phyloP scores from a whole-genome alignment of 2,329 filamentous ascomycete genomes.

The Xylaria arbuscula region DNA sequence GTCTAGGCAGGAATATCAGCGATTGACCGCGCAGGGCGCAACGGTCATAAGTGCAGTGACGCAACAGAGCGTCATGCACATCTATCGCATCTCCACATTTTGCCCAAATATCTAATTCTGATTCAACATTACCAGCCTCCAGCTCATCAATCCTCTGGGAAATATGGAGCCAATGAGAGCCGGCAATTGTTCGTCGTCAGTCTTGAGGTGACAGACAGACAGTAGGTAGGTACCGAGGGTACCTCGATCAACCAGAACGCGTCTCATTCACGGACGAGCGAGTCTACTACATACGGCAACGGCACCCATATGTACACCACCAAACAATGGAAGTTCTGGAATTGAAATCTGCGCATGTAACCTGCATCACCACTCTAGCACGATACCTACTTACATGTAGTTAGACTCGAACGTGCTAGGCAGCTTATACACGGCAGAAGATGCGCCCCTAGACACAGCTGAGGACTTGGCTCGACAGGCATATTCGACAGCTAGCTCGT shows the following conservation, averaged over 20 bases:
- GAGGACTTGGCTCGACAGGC: constrained; percentile 31
- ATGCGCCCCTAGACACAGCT: constrained; percentile 10
- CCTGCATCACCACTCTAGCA: constrained; percentile 14
- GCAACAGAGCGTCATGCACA: constrained; percentile 39
- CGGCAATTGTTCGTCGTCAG: constrained; percentile 28
- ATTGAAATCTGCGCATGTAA: constrained; percentile 1
- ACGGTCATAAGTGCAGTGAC: constrained; percentile 34
- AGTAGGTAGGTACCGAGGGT: too few species aligned
- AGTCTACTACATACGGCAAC: constrained; percentile 1
- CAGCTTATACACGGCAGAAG: constrained; percentile 12
- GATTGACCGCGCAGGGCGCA: constrained; percentile 23
- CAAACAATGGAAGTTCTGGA: background rate
- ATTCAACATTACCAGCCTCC: constrained; percentile 32
- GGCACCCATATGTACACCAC: background rate
- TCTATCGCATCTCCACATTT: constrained; percentile 37
- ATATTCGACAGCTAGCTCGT: constrained; percentile 14
- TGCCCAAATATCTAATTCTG: constrained; percentile 30
- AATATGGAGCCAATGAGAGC: constrained; percentile 30
- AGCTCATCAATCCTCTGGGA: constrained; percentile 36
- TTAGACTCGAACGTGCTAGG: constrained; percentile 16
- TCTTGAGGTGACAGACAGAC: constrained; percentile 17
- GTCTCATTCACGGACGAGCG: constrained; percentile 10
- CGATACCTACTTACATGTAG: background rate
- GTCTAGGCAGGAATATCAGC: constrained; percentile 8
- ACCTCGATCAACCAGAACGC: constrained; percentile 15